Evolutionary conservation across 2,329 filamentous ascomycete species (phyloP).

Genomic region (Periconia sp.): DNA sequence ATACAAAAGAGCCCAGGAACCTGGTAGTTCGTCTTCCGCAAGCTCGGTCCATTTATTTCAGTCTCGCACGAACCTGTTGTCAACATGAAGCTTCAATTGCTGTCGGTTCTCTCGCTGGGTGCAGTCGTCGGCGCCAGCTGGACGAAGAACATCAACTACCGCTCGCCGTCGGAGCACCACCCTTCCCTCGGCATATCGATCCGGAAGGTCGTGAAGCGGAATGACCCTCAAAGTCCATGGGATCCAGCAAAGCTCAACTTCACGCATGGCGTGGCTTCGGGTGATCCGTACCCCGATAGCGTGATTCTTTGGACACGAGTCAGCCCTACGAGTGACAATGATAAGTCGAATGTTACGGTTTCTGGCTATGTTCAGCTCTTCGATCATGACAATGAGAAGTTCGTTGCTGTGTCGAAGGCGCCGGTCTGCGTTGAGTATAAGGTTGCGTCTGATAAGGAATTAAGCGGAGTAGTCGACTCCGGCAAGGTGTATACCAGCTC

Average conservation of each 20-base stretch:
- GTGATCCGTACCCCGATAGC: constrained; percentile 52
- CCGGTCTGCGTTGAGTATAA: constrained; percentile 73
- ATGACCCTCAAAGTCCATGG: constrained; percentile 29
- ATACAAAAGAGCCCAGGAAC: constrained; percentile 28
- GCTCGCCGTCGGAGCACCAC: constrained; percentile 69
- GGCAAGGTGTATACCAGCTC: constrained; percentile 72
- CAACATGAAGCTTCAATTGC: constrained; percentile 34
- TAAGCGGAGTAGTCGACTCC: constrained; percentile 56
- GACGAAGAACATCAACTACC: constrained; percentile 68
- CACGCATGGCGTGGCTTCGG: constrained; percentile 55
- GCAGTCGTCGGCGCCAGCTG: constrained; percentile 31
- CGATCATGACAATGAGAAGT: constrained; percentile 60
- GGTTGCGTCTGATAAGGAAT: constrained; percentile 58
- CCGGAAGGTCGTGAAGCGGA: constrained; percentile 64
- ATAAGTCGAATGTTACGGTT: constrained; percentile 56
- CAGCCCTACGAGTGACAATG: constrained; percentile 47
- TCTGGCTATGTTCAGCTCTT: constrained; percentile 62
- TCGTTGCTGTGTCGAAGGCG: constrained; percentile 60
- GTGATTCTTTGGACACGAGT: constrained; percentile 44
- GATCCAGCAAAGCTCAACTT: constrained; percentile 33
- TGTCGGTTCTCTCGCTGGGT: constrained; percentile 24
- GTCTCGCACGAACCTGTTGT: constrained; percentile 2
- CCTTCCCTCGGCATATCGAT: constrained; percentile 69
- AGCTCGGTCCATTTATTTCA: constrained; percentile 5
- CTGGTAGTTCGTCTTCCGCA: constrained; percentile 10